These are phyloP conservation scores for Ascochyta viciae-villosae DNA, from an alignment of 2,329 filamentous ascomycete species.

Conservation along the genomic window DNA sequence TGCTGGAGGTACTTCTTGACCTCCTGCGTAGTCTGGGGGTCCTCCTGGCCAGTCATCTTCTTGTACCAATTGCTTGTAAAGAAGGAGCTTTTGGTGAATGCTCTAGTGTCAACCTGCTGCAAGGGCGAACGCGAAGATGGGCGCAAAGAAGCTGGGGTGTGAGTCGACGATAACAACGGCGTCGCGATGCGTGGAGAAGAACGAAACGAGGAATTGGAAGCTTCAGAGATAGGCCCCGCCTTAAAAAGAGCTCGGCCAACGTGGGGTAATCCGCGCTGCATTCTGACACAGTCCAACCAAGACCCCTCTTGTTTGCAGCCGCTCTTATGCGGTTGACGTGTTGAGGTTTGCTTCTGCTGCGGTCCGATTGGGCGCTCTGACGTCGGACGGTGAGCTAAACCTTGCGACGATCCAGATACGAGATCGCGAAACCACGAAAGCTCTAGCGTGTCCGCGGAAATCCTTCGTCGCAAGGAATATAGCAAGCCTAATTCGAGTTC, in stretches of 20 bases:
- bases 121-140: constrained; percentile 3
- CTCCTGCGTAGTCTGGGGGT: constrained; percentile 29
- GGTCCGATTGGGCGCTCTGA: constrained; percentile 40
- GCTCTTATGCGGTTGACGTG: constrained; percentile 27
- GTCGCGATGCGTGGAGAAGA: not conserved
- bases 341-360: constrained; percentile 26
- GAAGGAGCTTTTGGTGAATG: constrained; percentile 18
- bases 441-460: constrained; percentile 19
- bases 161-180: constrained; percentile 1
- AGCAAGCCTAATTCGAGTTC: not conserved
- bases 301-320: constrained; percentile 23
- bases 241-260: constrained; percentile 25
- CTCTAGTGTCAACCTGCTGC: constrained; percentile 8
- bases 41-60: constrained; percentile 32
- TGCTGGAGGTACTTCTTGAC: constrained; percentile 63
- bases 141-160: constrained; percentile 8
- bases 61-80: constrained; percentile 19
- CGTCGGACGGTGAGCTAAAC: constrained; percentile 28
- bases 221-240: constrained; percentile 12
- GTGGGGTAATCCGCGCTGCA: constrained; percentile 34
- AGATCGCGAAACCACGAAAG: not conserved
- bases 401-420: constrained; percentile 31
- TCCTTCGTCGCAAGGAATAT: constrained; percentile 12
- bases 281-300: constrained; percentile 23
- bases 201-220: constrained; percentile 1